phyloP scores from a whole-genome alignment of 208 protist genomes.

The Crithidia thermophila region DNA sequence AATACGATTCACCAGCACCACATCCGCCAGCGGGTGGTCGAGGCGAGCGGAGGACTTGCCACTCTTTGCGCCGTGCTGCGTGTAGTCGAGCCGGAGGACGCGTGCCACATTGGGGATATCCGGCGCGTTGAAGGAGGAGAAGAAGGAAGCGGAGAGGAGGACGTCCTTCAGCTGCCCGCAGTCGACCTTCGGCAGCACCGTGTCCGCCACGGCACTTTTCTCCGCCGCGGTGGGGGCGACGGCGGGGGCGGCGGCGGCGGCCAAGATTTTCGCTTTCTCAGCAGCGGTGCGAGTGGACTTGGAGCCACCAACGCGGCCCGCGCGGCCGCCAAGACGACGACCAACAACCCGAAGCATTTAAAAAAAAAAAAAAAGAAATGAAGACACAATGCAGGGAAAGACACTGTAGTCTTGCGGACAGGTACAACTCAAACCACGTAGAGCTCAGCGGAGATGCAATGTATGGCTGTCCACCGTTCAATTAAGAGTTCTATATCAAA shows the following conservation, averaged over 20 bases:
- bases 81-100: constrained; percentile 35
- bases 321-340: constrained; percentile 24
- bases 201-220: constrained; percentile 5
- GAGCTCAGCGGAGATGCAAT: no score
- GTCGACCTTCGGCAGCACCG: constrained; percentile 20
- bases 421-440: no score
- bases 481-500: no score
- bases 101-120: constrained; percentile 26
- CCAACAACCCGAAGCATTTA: constrained; percentile 24
- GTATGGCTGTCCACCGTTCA: no score
- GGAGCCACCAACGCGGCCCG: neutral
- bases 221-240: neutral
- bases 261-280: neutral
- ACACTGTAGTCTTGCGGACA: no score
- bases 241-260: neutral
- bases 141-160: constrained; percentile 21
- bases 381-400: neutral
- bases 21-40: constrained; percentile 26
- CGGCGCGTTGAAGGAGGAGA: constrained; percentile 20
- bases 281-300: neutral
- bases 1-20: constrained; percentile 35
- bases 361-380: neutral
- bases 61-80: neutral
- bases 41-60: neutral
- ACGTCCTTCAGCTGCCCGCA: constrained; percentile 30